Conservation (phyloP, 371 early-diverging fungal genomes). For the Dichotomocladium elegans region DNA sequence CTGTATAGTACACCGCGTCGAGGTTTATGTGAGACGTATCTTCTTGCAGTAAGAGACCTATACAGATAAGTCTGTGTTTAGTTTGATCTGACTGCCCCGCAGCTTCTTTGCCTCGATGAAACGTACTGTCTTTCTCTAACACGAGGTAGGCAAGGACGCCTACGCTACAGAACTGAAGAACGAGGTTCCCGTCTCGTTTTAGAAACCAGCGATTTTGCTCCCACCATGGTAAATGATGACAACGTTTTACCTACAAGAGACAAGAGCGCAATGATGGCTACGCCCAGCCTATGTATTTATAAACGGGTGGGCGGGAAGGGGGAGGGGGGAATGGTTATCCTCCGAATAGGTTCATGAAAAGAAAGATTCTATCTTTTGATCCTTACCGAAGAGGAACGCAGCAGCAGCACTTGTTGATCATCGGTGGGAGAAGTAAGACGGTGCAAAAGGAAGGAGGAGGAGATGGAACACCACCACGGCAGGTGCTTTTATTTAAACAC, state of each 20-base stretch:
- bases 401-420: conserved; percentile 13
- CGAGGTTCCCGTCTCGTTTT: too few species aligned
- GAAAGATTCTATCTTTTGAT: not conserved
- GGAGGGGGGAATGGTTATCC: conserved; percentile 8
- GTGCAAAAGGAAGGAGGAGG: conserved; percentile 13
- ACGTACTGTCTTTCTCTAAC: not conserved
- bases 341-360: not conserved
- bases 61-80: too few species aligned
- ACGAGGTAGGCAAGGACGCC: not conserved
- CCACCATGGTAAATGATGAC: not conserved
- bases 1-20: not conserved
- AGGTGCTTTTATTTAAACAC: not conserved
- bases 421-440: not conserved
- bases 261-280: conserved; percentile 12
- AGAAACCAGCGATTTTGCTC: too few species aligned
- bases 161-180: not conserved
- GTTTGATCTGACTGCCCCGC: too few species aligned
- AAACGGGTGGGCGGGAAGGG: too few species aligned
- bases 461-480: not conserved
- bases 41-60: not conserved
- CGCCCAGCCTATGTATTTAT: too few species aligned
- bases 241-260: conserved; percentile 7
- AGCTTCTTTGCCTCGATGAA: too few species aligned
- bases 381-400: conserved; percentile 15
- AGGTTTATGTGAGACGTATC: not conserved